Evolutionary conservation across 2,329 filamentous ascomycete species (phyloP).

Genomic region (Hortaea werneckii): DNA sequence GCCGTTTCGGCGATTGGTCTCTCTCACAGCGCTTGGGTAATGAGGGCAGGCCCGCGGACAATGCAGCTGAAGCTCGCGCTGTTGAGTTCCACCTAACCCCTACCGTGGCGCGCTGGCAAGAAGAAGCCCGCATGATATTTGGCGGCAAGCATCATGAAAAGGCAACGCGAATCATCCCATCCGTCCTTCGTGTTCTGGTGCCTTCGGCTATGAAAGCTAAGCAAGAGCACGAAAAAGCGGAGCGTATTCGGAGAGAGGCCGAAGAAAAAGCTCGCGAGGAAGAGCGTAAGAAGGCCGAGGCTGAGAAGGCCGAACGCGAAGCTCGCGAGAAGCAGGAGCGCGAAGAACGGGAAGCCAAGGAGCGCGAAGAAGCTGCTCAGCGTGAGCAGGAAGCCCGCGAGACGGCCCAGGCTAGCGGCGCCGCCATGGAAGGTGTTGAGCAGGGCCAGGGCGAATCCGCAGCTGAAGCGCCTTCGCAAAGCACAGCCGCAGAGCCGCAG

Average conservation of each 20-base stretch:
- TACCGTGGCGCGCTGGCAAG: constrained; percentile 72
- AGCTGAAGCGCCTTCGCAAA: constrained; percentile 33
- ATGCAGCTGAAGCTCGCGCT: constrained; percentile 58
- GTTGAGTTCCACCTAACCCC: constrained; percentile 62
- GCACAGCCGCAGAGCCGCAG: constrained; percentile 28
- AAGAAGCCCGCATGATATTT: constrained; percentile 83
- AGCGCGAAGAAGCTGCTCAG: constrained; percentile 20
- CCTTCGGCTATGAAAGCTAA: constrained; percentile 77
- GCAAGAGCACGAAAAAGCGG: constrained; percentile 57
- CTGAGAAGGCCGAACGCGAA: constrained; percentile 48
- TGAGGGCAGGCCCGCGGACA: constrained; percentile 19
- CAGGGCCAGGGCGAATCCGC: constrained; percentile 29
- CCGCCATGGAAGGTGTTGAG: constrained; percentile 67
- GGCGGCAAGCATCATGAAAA: constrained; percentile 59
- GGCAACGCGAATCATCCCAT: constrained; percentile 54
- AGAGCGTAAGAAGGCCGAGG: constrained; percentile 50
- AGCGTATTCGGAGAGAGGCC: constrained; percentile 54
- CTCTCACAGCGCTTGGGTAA: neutral
- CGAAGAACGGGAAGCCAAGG: constrained; percentile 37
- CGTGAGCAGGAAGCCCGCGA: constrained; percentile 18
- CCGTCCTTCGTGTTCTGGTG: constrained; percentile 62
- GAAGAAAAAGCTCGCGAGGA: constrained; percentile 55
- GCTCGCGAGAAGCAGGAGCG: constrained; percentile 41
- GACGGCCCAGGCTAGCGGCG: constrained; percentile 23
- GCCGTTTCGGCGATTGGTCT: constrained; percentile 1